These are phyloP conservation scores for Hevea brasiliensis DNA, from an alignment of 345 rosid genomes.

Conservation along the genomic window DNA sequence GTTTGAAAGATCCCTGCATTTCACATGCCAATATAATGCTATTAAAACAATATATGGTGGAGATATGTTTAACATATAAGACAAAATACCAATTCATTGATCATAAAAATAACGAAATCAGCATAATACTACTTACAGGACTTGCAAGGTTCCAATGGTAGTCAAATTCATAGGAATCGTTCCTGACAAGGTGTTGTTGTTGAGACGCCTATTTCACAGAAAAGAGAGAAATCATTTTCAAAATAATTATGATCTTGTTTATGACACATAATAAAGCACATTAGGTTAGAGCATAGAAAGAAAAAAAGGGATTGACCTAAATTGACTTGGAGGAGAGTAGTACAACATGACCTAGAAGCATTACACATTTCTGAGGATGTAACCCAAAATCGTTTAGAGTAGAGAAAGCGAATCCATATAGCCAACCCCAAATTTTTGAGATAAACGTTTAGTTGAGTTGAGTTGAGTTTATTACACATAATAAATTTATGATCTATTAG, in stretches of 20 bases:
- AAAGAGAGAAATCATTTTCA: conserved; percentile 19
- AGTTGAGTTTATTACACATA: not conserved
- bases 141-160: conserved; percentile 49
- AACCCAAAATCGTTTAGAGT: too few species aligned
- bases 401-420: too few species aligned
- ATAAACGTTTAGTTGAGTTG: too few species aligned
- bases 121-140: conserved; percentile 54
- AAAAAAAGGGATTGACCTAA: too few species aligned
- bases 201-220: conserved; percentile 61
- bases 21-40: conserved; percentile 16
- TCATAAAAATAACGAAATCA: not conserved
- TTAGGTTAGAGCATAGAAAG: too few species aligned
- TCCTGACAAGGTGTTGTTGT: conserved; percentile 63
- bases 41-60: conserved; percentile 6
- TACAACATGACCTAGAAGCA: too few species aligned
- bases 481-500: not conserved
- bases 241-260: conserved; percentile 6
- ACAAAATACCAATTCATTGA: not conserved
- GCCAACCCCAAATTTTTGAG: too few species aligned
- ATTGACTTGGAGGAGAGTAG: too few species aligned
- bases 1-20: conserved; percentile 82
- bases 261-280: not conserved
- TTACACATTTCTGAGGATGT: too few species aligned
- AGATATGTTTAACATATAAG: not conserved
- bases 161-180: conserved; percentile 61